Evolutionary conservation across 73 alveolate species (phyloP).

Genomic region (Symbiodinium pilosum): DNA sequence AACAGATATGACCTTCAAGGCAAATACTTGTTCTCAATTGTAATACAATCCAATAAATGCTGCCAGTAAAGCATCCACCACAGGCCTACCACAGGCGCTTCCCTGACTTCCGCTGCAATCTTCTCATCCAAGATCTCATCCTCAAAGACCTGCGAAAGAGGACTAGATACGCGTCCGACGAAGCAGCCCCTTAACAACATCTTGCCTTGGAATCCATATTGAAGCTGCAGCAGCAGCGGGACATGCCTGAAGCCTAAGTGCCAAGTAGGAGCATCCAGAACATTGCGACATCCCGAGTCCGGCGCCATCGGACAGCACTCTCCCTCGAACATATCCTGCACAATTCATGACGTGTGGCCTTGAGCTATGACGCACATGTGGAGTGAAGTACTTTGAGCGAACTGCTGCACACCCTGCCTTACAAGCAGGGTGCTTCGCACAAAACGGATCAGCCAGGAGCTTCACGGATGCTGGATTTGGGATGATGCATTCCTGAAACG

Average conservation of each 20-base stretch:
- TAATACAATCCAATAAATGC: too few relatives aligned
- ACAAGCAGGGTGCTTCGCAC: slow-evolving; percentile 74
- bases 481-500: slow-evolving; percentile 32
- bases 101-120: slow-evolving; percentile 61
- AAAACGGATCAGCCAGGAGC: slow-evolving; percentile 80
- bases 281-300: background rate
- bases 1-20: too few relatives aligned
- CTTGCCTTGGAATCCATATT: slow-evolving; percentile 35
- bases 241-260: slow-evolving; percentile 25
- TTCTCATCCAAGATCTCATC: slow-evolving; percentile 61
- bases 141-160: slow-evolving; percentile 74
- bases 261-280: background rate
- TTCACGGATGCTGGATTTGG: slow-evolving; percentile 82
- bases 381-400: background rate
- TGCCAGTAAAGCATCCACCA: too few relatives aligned
- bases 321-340: slow-evolving; percentile 47
- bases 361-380: background rate
- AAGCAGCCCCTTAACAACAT: too few relatives aligned
- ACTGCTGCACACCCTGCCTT: background rate
- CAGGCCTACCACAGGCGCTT: slow-evolving; percentile 21
- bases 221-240: slow-evolving; percentile 66
- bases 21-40: too few relatives aligned
- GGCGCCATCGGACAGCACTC: slow-evolving; percentile 55
- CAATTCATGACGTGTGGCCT: background rate
- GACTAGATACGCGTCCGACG: too few relatives aligned